These are phyloP conservation scores for Nematodospora valgi DNA, from an alignment of 805 yeast genomes.

Conservation along the genomic window DNA sequence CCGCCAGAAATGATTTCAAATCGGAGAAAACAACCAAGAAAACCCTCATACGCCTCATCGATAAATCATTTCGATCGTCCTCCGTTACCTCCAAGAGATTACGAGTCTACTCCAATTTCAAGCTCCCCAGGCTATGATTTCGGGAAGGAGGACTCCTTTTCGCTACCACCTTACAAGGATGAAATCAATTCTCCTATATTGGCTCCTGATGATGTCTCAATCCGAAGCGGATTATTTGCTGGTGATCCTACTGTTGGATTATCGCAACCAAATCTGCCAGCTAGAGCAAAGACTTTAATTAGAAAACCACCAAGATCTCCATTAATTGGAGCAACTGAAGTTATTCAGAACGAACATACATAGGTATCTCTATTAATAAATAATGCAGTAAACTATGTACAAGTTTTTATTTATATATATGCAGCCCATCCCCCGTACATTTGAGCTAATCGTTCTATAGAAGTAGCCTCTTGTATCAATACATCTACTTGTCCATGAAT, in stretches of 20 bases:
- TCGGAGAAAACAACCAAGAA: conserved; percentile 33
- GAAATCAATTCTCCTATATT: too few species aligned
- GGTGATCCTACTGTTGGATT: conserved; percentile 10
- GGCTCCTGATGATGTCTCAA: conserved; percentile 6
- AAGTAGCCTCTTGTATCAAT: conserved; percentile 77
- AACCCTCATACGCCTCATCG: not conserved
- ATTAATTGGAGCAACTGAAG: not conserved
- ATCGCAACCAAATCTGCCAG: conserved; percentile 4
- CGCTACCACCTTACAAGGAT: too few species aligned
- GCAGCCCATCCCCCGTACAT: conserved; percentile 94
- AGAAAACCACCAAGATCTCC: conserved; percentile 9
- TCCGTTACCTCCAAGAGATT: not conserved
- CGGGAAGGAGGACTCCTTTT: conserved; percentile 10
- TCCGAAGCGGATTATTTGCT: conserved; percentile 6
- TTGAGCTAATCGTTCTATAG: conserved; percentile 63
- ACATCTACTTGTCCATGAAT: conserved; percentile 92
- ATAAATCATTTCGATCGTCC: not conserved
- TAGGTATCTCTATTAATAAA: not conserved
- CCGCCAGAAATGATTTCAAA: conserved; percentile 71
- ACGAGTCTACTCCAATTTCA: too few species aligned
- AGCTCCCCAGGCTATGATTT: conserved; percentile 20
- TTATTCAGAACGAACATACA: not conserved
- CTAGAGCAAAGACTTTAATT: not conserved
- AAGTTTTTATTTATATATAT: conserved; percentile 20
- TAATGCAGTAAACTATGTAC: too few species aligned